Evolutionary conservation across 2,329 filamentous ascomycete species (phyloP).

Genomic region (Lasiodiplodia citricola): DNA sequence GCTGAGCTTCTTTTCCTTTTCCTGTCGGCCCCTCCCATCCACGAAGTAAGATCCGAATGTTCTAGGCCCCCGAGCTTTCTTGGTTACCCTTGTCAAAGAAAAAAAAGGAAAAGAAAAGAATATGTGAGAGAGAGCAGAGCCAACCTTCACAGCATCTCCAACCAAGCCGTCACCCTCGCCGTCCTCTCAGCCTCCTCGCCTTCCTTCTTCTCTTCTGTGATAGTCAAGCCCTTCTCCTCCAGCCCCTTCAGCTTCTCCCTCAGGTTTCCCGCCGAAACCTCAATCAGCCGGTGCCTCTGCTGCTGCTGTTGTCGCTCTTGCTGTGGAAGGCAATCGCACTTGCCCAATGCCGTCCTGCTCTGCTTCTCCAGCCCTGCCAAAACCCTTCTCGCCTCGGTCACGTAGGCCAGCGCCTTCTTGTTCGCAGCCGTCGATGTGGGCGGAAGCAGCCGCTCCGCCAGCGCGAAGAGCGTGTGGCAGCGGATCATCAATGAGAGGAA

Average conservation of each 20-base stretch:
- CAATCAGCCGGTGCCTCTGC: neutral
- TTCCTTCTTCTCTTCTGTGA: neutral
- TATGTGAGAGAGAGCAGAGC: neutral
- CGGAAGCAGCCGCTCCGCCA: neutral
- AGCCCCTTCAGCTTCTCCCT: neutral
- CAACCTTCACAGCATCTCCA: neutral
- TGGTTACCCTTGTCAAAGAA: neutral
- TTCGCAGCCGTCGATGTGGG: neutral
- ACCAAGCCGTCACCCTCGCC: neutral
- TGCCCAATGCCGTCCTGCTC: neutral
- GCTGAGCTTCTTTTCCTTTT: neutral
- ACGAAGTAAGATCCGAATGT: neutral
- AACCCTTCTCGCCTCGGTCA: neutral
- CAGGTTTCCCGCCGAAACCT: neutral
- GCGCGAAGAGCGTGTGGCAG: conserved; percentile 5
- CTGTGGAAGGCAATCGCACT: neutral
- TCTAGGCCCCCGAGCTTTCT: neutral
- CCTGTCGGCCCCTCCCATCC: neutral
- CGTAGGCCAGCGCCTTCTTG: neutral
- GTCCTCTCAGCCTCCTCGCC: neutral
- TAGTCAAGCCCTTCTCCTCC: neutral
- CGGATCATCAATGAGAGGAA: neutral
- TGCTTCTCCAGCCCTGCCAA: neutral
- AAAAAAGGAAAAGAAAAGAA: neutral
- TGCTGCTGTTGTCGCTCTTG: neutral